These are phyloP conservation scores for Salicornia ramosissima DNA, from an alignment of 148 eudicot species.

Conservation along the genomic window DNA sequence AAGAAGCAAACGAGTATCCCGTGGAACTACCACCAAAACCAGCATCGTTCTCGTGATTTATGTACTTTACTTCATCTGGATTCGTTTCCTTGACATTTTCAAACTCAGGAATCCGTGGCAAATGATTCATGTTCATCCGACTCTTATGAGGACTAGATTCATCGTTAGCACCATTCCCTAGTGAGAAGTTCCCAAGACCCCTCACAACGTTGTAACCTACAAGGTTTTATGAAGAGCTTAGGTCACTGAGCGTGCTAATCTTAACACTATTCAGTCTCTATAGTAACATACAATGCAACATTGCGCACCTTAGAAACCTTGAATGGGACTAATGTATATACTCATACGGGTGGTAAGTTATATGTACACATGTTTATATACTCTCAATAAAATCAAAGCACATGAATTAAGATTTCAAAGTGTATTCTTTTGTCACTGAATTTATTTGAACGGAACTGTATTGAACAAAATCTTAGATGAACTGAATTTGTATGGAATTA, in stretches of 20 bases:
- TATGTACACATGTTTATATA: neutral
- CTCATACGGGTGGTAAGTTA: neutral
- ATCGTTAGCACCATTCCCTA: constrained; percentile 32
- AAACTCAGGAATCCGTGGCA: constrained; percentile 58
- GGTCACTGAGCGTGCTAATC: neutral
- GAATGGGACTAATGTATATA: no score
- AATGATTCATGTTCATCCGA: constrained; percentile 38
- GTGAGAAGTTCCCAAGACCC: constrained; percentile 37
- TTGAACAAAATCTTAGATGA: no score
- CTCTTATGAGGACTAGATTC: constrained; percentile 35
- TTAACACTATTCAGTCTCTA: neutral
- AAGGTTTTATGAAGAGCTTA: constrained; percentile 9
- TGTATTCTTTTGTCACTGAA: no score
- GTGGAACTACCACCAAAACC: constrained; percentile 28
- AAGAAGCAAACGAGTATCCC: constrained; percentile 44
- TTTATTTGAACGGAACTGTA: no score
- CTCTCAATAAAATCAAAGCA: no score
- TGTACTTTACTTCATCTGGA: constrained; percentile 29
- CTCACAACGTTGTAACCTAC: constrained; percentile 36
- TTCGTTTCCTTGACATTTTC: constrained; percentile 34
- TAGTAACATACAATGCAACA: neutral
- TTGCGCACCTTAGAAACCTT: neutral
- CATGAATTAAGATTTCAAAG: neutral
- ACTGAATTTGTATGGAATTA: no score
- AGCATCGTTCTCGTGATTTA: constrained; percentile 29